Evolutionary conservation across 345 rosid genomes (phyloP).

Genomic region (Rhizophora mangle): DNA sequence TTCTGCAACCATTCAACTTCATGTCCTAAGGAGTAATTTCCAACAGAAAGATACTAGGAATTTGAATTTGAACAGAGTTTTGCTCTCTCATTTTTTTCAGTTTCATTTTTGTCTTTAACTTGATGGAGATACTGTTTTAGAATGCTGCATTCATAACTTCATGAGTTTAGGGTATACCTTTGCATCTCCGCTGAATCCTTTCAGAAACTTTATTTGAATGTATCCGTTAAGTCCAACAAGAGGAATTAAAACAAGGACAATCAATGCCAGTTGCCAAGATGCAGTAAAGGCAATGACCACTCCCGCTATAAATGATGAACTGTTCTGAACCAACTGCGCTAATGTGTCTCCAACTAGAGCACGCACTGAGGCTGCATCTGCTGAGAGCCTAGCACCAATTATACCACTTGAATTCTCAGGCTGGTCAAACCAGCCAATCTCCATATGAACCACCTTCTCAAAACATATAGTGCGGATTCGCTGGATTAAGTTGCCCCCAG

Average conservation of each 20-base stretch:
- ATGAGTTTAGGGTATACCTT: conserved; percentile 40
- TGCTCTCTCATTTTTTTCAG: neutral
- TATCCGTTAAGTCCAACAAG: conserved; percentile 57
- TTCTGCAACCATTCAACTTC: conserved; percentile 35
- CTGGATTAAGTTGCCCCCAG: conserved; percentile 65
- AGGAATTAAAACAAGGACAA: conserved; percentile 62
- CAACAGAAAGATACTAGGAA: neutral
- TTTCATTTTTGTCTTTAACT: neutral
- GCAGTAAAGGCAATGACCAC: conserved; percentile 71
- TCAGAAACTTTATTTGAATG: conserved; percentile 56
- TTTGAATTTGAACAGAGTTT: neutral
- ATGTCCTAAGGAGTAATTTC: neutral
- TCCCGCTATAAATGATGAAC: conserved; percentile 56
- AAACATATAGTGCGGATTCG: conserved; percentile 71
- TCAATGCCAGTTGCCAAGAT: conserved; percentile 63
- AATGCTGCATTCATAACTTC: neutral
- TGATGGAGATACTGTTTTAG: neutral
- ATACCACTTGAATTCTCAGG: conserved; percentile 72
- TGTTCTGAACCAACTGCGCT: conserved; percentile 56
- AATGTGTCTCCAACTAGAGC: conserved; percentile 75
- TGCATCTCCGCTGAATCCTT: conserved; percentile 76
- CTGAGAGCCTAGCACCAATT: conserved; percentile 80
- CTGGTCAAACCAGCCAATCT: conserved; percentile 84
- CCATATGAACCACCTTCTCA: conserved; percentile 81
- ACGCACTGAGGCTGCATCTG: conserved; percentile 69